These are phyloP conservation scores for Zygosaccharomyces pseudorouxii DNA, from an alignment of 805 yeast species.

Conservation along the genomic window DNA sequence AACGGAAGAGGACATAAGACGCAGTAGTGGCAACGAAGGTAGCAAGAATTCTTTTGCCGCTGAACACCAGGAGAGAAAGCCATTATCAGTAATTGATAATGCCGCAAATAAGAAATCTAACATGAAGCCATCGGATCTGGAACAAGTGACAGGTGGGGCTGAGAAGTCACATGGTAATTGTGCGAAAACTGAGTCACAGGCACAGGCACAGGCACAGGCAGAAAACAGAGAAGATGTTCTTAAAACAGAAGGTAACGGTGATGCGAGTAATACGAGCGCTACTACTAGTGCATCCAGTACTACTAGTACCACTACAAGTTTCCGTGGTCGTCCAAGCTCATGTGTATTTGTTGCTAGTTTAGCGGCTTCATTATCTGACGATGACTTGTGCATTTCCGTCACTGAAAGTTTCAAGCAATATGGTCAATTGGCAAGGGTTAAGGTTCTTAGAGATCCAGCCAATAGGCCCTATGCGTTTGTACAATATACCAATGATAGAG, in stretches of 20 bases:
- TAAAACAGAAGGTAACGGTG: background rate
- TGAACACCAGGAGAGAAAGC: background rate
- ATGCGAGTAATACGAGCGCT: background rate
- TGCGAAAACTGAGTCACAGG: no score
- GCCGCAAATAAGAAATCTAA: background rate
- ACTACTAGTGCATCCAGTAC: background rate
- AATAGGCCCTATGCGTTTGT: constrained; percentile 92
- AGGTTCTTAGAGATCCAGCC: constrained; percentile 75
- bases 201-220: no score
- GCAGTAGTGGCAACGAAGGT: constrained; percentile 17
- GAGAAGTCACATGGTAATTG: background rate
- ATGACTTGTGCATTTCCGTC: constrained; percentile 65
- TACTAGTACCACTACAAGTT: constrained; percentile 10
- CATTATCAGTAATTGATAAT: background rate
- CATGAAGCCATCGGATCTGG: background rate
- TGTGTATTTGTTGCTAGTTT: constrained; percentile 87
- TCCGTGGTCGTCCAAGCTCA: constrained; percentile 69
- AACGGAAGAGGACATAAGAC: constrained; percentile 24
- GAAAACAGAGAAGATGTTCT: no score
- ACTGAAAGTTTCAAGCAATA: constrained; percentile 61
- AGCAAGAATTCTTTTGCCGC: background rate
- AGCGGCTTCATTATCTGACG: constrained; percentile 60
- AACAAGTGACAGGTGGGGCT: background rate
- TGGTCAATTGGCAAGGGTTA: constrained; percentile 69
- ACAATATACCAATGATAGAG: constrained; percentile 68